A percentile compares a stretch with the other conserved stretches of the same genome.
These are phyloP conservation scores for Fusarium austroafricanum DNA, from an alignment of 2,329 filamentous ascomycete species.

Conservation along the genomic window DNA sequence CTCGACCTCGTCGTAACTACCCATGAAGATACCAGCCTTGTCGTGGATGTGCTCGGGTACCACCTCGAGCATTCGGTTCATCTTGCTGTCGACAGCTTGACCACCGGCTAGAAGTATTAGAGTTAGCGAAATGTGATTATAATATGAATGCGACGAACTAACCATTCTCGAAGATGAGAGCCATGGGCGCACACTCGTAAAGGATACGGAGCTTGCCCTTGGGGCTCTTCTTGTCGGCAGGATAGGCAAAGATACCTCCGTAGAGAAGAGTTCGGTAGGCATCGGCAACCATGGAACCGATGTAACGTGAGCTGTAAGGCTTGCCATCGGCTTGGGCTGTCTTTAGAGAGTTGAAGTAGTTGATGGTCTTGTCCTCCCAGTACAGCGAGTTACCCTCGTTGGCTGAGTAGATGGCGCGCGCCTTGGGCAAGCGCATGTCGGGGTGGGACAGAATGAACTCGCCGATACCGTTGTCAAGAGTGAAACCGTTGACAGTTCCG, in stretches of 20 bases:
- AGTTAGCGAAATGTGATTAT: conserved; percentile 43
- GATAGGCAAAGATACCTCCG: conserved; percentile 97
- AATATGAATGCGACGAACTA: conserved; percentile 51
- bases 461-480: conserved; percentile 93
- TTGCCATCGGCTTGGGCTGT: conserved; percentile 78
- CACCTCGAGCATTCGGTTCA: conserved; percentile 90
- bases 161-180: conserved; percentile 99
- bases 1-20: conserved; percentile 93
- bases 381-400: conserved; percentile 99
- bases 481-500: conserved; percentile 95
- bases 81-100: conserved; percentile 89
- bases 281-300: conserved; percentile 98
- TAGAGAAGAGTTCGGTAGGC: conserved; percentile 96
- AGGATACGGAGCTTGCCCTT: conserved; percentile 98
- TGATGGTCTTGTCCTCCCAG: conserved; percentile 89
- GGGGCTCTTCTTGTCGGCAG: conserved; percentile 96
- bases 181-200: conserved; percentile 99
- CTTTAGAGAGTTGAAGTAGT: conserved; percentile 92
- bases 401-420: conserved; percentile 91
- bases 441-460: conserved; percentile 99
- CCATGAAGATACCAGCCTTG: conserved; percentile 94
- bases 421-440: conserved; percentile 86
- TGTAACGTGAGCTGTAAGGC: conserved; percentile 95
- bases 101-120: conserved; percentile 75
- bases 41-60: conserved; percentile 95